These are phyloP conservation scores for Lycium barbarum DNA, from an alignment of 257 asterid species.

Conservation along the genomic window DNA sequence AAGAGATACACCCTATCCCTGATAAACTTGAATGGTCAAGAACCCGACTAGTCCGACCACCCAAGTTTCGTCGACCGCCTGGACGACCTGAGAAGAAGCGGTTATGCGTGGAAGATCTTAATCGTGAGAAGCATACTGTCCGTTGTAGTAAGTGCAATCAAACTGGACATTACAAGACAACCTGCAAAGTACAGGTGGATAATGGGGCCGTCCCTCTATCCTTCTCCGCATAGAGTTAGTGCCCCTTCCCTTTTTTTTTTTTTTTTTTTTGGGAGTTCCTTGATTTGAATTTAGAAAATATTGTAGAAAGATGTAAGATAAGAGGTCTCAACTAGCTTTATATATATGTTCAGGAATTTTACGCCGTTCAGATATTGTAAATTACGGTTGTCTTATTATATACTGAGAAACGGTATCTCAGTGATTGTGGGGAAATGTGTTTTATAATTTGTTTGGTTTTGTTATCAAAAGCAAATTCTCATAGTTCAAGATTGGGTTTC, in stretches of 20 bases:
- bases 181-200: conserved; percentile 59
- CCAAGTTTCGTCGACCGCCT: conserved; percentile 70
- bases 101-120: conserved; percentile 65
- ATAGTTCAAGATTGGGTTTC: neutral
- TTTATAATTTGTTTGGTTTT: neutral
- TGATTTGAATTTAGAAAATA: neutral
- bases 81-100: conserved; percentile 83
- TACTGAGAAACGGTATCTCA: neutral
- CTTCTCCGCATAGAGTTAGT: neutral
- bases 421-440: neutral
- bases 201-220: neutral
- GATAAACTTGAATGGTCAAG: conserved; percentile 63
- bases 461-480: conserved; percentile 4
- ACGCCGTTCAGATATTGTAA: conserved; percentile 11
- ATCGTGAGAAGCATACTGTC: conserved; percentile 75
- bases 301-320: neutral
- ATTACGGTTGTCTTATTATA: neutral
- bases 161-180: conserved; percentile 77
- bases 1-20: conserved; percentile 54
- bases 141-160: conserved; percentile 73
- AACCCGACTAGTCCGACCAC: conserved; percentile 61
- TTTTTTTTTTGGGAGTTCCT: neutral
- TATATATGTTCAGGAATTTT: neutral
- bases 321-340: neutral
- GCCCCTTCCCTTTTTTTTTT: neutral